Base-by-base conservation (phyloP, 306 rosid genomes). In the Inga leiocalycina region DNA sequence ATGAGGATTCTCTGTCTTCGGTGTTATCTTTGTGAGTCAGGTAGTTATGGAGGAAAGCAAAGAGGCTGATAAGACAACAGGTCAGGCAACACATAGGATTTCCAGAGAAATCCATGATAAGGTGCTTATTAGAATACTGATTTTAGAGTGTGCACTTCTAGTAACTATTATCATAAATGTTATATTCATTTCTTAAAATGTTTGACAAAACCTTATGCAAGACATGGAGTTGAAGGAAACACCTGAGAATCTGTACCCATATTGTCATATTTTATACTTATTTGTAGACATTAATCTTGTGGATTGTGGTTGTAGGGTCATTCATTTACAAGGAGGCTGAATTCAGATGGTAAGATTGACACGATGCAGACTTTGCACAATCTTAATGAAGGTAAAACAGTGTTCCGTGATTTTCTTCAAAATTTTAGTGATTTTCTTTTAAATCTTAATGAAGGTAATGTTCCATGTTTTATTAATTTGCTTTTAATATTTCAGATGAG, bases 51-150 rank as follows among this genome's bases (percentile, higher is more conserved):
- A 93, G 88, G 99, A 96, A 81, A 82, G 72, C n/a, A 92, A 91
- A 86, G 99, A 96, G 88, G 99, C 97, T 30, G 93, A 96, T 79
- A 72, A 75, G 27, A 88, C 92, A 66, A 96, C 93, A 7, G 89
- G 97, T 75, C 91, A 92, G 79, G 98, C 99, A 56, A 57, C 88
- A 45, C 97, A 91, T 75, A 92, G 86, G 85, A 86, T 96, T 81
- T 89, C 90, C 34, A 93, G 97, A 85, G 99, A 98, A 86, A 89
- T 96, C 85, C 85, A 88, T 35, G 92, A 92, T 62, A 93, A 92
- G 99, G 99, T 96, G 85, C 74, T n/a, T 75, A 69, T 82, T 20
- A 64, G 74, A 34, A 41, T 22, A 20, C 15, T 66, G 10, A 48
- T 75, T 73, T 20, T 54, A 45, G 51, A 59, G 32, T 66, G 37